Base-by-base conservation (phyloP, 2,329 filamentous ascomycete genomes). In the Fusarium torulosum region DNA sequence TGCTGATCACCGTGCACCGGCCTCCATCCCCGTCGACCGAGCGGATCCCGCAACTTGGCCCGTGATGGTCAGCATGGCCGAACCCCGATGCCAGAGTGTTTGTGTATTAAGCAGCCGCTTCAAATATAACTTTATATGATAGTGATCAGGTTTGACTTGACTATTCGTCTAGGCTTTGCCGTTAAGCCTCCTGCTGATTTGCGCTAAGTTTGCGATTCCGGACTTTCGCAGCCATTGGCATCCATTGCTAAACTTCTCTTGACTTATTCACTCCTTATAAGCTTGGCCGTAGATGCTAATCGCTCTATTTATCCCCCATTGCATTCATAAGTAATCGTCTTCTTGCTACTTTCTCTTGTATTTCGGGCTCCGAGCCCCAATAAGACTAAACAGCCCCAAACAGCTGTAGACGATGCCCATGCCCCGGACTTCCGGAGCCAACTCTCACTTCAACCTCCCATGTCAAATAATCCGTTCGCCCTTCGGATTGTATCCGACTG, bases 1-100 rank as follows among this genome's bases (percentile, higher is more conserved):
- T 56, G 43, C 23, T 50, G 38, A 40, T 43, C 47, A 40, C 53
- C 35, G 41, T 47, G 59, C 62, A 66, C 63, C 58, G 51, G 54
- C 51, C 50, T 71, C 62, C 40, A 54, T 58, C 55, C 67, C 63
- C 68, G 68, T 73, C 68, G 66, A 68, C 70, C 68, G 68, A 72
- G 55, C 60, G 68, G 70, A 61, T 46, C 43, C 38, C 37, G 31
- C 33, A 40, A 45, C 35, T 49, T 62, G 38, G 20, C 31, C 53
- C 29, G 42, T 59, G 15, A 42, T 23, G 33, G 23, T 40, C 27
- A 55, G 35, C 23, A 40, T 17, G 23, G 20, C 15, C 20, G 17
- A 54, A 31, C 52, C 33, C 42, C 35, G 31, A 50, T 19, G 19
- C 14, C 5, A 37, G 35, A 29, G 52, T 31, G 23, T 20, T 25